Percentiles rank a stretch among this genome's conserved stretches.
Conservation (phyloP, 371 early-diverging fungal species). For the Syncephalastrum racemosum region DNA sequence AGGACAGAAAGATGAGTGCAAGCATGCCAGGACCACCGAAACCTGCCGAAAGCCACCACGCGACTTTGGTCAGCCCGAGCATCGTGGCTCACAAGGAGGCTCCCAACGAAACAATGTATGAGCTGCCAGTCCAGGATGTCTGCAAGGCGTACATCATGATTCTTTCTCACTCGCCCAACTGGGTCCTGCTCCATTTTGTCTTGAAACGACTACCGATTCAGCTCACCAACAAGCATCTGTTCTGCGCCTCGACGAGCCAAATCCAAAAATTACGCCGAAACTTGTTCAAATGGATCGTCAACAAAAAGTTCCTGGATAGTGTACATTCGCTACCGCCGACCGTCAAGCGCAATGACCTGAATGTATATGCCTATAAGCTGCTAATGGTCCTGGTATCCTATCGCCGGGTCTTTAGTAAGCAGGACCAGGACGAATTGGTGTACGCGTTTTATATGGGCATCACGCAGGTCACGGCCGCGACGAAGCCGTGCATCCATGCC, state of each 20-base stretch:
- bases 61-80: not conserved
- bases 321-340: slow-evolving; percentile 52
- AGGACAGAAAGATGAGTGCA: not conserved
- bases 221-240: slow-evolving; percentile 72
- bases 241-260: slow-evolving; percentile 56
- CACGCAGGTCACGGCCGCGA: slow-evolving; percentile 68
- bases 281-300: slow-evolving; percentile 56
- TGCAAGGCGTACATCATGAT: slow-evolving; percentile 54
- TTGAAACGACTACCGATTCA: slow-evolving; percentile 66
- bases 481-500: slow-evolving; percentile 82
- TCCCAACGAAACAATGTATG: slow-evolving; percentile 17
- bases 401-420: slow-evolving; percentile 67
- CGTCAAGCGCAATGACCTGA: slow-evolving; percentile 65
- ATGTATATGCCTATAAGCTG: slow-evolving; percentile 65
- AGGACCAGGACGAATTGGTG: slow-evolving; percentile 75
- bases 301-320: slow-evolving; percentile 52
- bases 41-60: not conserved
- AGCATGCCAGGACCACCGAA: not conserved
- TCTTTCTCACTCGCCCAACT: slow-evolving; percentile 62
- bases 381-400: slow-evolving; percentile 75
- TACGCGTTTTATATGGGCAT: slow-evolving; percentile 79
- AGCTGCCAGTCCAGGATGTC: slow-evolving; percentile 34
- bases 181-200: slow-evolving; percentile 65
- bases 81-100: slow-evolving; percentile 28
- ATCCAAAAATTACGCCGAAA: slow-evolving; percentile 53